These are phyloP conservation scores for Anthracocystis panici-leucophaei DNA, from an alignment of 1,284 basidiomycete genomes.

Conservation along the genomic window DNA sequence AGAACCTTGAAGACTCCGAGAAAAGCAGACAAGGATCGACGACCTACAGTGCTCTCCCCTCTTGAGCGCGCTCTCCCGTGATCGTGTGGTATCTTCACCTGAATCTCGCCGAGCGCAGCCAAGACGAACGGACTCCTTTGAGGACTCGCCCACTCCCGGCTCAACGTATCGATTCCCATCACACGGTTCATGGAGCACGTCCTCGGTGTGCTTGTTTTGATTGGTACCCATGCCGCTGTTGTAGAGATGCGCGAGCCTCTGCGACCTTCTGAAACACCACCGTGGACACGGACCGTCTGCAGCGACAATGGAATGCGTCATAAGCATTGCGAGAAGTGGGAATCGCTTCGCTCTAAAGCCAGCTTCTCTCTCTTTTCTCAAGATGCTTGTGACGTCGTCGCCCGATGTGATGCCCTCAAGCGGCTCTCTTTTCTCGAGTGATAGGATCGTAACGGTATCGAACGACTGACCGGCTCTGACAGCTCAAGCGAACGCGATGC, in stretches of 20 bases:
- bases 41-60: slow-evolving; percentile 3
- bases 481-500: slow-evolving; percentile 2
- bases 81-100: background rate
- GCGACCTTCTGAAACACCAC: slow-evolving; percentile 9
- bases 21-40: background rate
- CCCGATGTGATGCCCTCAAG: slow-evolving; percentile 42
- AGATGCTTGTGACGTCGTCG: slow-evolving; percentile 24
- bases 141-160: background rate
- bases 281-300: slow-evolving; percentile 22
- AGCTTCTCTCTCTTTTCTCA: slow-evolving; percentile 9
- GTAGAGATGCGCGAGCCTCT: slow-evolving; percentile 16
- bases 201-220: slow-evolving; percentile 9
- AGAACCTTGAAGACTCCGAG: slow-evolving; percentile 12
- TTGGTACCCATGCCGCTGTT: slow-evolving; percentile 14
- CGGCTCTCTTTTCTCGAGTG: slow-evolving; percentile 26
- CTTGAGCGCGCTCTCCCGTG: slow-evolving; percentile 20
- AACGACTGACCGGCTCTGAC: slow-evolving; percentile 20
- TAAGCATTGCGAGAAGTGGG: slow-evolving; percentile 1
- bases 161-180: background rate
- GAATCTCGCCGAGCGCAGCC: slow-evolving; percentile 9
- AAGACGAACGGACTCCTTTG: slow-evolving; percentile 1
- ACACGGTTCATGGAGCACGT: slow-evolving; percentile 6
- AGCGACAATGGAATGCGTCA: slow-evolving; percentile 41
- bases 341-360: slow-evolving; percentile 41
- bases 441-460: slow-evolving; percentile 2